Base-by-base conservation (phyloP, 1,139 yeast genomes). In the Suhomyces anneliseae region DNA sequence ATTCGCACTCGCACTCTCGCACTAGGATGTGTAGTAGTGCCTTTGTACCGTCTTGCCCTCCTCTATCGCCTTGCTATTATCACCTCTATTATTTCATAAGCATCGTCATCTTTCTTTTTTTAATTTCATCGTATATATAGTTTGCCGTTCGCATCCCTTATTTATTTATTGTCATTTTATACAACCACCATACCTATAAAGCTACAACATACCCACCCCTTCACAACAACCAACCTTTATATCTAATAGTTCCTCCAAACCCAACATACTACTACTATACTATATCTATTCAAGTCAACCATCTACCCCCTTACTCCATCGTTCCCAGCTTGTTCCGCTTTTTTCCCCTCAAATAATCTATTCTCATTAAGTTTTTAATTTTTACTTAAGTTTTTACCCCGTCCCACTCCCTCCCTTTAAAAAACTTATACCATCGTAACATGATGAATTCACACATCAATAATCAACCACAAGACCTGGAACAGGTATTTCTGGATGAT, bases 401-500 rank as follows among this genome's bases (percentile, higher is more conserved):
- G 37, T 7, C 14, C 39, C 27, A 32, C 41, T 36, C 34, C 36
- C 32, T 44, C 11, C 15, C 9, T 49, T 50, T 48, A 53, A 44
- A 52, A 4, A n/a, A n/a, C n/a, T 35, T 9, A 35, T 5, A 15
- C 19, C 38, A 7, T 15, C 36, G 36, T 50, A 56, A 38, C 55
- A 57, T 49, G 58, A 64, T 64, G 69, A 61, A 62, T 50, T 62
- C 68, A 39, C 67, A 62, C 50, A 54, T 64, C 45, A 63, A 65
- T 54, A 62, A 62, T 55, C 54, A 60, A 48, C 54, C 56, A 47
- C 70, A 69, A 29, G 62, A 66, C 54, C 64, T 65, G 52, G 71
- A 67, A 45, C 68, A 64, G 57, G 61, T 68, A 45, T 63, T 67
- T 56, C 44, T 53, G 54, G 69, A 64, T 42, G 69, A 64, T 37